Conservation (phyloP, 2,329 filamentous ascomycete genomes). For the Fulvia fulva region DNA sequence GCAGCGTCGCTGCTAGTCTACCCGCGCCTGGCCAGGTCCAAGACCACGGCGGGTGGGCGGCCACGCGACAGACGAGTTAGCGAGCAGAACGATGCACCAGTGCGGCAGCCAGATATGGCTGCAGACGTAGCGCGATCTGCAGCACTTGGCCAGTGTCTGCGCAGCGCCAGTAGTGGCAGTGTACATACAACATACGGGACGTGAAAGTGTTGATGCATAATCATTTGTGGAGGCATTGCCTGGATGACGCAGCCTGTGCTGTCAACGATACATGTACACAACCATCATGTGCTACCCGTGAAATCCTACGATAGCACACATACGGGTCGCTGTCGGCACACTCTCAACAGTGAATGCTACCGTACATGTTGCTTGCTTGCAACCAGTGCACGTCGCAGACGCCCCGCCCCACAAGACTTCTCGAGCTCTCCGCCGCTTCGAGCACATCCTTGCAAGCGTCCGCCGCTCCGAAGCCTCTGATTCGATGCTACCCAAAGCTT, state of each 20-base stretch:
- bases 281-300: background rate
- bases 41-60: background rate
- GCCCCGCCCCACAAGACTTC: background rate
- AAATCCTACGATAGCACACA: background rate
- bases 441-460: background rate
- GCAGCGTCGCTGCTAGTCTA: background rate
- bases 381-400: background rate
- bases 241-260: background rate
- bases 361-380: background rate
- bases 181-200: too few relatives aligned
- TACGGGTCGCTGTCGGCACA: background rate
- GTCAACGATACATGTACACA: background rate
- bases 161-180: background rate
- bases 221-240: background rate
- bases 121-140: background rate
- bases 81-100: background rate
- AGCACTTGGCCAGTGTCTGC: background rate
- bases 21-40: background rate
- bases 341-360: background rate
- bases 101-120: background rate
- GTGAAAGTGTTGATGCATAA: background rate
- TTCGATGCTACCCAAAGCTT: background rate
- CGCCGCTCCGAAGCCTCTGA: background rate
- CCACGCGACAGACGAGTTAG: constrained; percentile 5
- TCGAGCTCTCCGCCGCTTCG: background rate